A percentile compares a stretch with the other conserved stretches of the same genome.
phyloP scores from a whole-genome alignment of 2,329 filamentous ascomycete genomes.

The Verticillium alfalfae region DNA sequence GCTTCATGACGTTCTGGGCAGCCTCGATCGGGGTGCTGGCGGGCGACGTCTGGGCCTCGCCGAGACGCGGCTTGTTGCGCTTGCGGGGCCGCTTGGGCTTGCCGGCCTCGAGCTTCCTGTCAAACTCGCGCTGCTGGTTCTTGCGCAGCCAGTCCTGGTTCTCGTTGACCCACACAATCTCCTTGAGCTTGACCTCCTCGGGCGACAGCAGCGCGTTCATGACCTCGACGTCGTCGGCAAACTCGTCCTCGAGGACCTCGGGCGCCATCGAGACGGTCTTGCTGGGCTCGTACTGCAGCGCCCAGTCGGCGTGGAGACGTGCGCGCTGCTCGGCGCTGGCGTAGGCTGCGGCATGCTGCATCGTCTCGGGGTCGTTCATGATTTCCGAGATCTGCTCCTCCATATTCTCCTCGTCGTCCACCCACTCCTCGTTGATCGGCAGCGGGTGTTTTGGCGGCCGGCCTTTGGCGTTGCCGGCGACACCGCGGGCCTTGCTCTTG shows the following conservation, averaged over 20 bases:
- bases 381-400: slow-evolving; percentile 67
- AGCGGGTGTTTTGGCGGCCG: slow-evolving; percentile 20
- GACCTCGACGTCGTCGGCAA: slow-evolving; percentile 86
- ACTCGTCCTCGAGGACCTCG: slow-evolving; percentile 74
- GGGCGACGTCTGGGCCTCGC: slow-evolving; percentile 59
- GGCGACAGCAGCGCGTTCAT: slow-evolving; percentile 69
- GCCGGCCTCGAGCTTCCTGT: slow-evolving; percentile 59
- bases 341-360: slow-evolving; percentile 51
- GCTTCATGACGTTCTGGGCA: slow-evolving; percentile 61
- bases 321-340: slow-evolving; percentile 53
- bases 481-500: background rate
- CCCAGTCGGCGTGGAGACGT: slow-evolving; percentile 46
- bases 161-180: slow-evolving; percentile 88
- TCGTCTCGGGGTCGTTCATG: slow-evolving; percentile 56
- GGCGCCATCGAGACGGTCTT: slow-evolving; percentile 51
- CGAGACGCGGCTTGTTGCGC: slow-evolving; percentile 52
- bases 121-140: slow-evolving; percentile 78
- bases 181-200: slow-evolving; percentile 75
- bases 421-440: slow-evolving; percentile 58
- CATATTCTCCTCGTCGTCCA: slow-evolving; percentile 57
- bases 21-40: slow-evolving; percentile 66
- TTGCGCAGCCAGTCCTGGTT: slow-evolving; percentile 91
- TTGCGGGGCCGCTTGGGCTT: slow-evolving; percentile 53
- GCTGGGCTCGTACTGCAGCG: slow-evolving; percentile 39
- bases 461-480: background rate